Evolutionary conservation across 352 stramenopile genomes (phyloP), one percentile per base, ranked within the genome.

Genomic region (Phytopythium delawarense): DNA sequence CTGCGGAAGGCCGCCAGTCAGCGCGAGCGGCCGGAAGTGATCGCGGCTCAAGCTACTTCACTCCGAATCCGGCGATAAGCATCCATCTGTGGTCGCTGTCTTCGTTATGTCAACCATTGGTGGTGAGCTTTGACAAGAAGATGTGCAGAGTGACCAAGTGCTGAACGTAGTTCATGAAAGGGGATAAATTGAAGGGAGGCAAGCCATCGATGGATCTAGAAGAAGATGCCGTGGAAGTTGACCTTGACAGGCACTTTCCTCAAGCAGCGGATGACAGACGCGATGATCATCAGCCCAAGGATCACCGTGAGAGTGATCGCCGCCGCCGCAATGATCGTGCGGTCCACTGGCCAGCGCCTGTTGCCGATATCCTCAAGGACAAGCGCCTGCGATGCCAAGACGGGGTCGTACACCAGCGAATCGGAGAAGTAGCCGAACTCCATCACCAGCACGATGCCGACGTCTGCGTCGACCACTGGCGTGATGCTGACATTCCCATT

Each of bases 1-100:
- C 62, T 88, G 15, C 72, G 78, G 1, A 82, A 86, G 46, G 78
- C 76, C n/a, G 72, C 70, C 0, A 58, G 44, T 7, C 65, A 76
- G 35, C 54, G 70, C 7, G 72, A 75, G 34, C 59, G 67, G 0
- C 63, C 59, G 0, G 72, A 77, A 16, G 59, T 59, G 18, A 60
- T 79, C 11, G 68, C 57, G 13, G 71, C 72, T 3, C 69, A 77
- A 46, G 69, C 64, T 9, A 60, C 70, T 2, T 74, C 63, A 18
- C 54, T 74, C 7, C 66, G 50, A 28, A 72, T 76, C 52, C 66
- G 64, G 30, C 73, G 48, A 71, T 62, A 52, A 28, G 34, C 5
- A 11, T 35, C 23, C 7, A 9, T 53, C 16, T 5, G 4, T 21
- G 40, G 13, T 20, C 40, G 40, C 40, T 11, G 15, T 46, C 16